phyloP scores from a whole-genome alignment of 371 early-diverging fungal genomes.

The Actinomortierella wolfii region DNA sequence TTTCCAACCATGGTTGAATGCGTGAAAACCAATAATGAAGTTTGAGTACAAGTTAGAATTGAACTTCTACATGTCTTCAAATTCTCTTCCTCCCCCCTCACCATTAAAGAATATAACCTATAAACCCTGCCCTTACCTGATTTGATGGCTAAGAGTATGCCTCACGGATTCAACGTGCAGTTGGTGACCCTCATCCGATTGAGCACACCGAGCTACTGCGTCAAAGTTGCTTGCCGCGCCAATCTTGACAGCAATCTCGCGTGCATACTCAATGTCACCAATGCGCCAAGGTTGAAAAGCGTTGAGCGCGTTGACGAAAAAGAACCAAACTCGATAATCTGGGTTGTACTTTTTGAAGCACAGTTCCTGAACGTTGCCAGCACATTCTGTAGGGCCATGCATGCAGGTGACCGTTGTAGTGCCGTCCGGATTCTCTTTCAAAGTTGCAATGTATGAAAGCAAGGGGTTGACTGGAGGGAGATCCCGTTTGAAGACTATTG shows the following conservation, averaged over 20 bases:
- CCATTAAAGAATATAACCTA: no score
- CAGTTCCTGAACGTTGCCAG: constrained; percentile 55
- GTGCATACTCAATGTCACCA: constrained; percentile 25
- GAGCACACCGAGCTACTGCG: no score
- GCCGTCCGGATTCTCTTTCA: constrained; percentile 5
- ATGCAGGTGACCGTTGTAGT: constrained; percentile 35
- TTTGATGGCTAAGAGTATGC: no score
- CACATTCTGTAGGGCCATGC: constrained; percentile 54
- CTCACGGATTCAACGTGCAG: no score
- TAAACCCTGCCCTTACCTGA: no score
- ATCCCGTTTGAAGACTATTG: constrained; percentile 11
- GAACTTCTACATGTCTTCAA: not conserved
- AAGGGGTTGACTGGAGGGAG: constrained; percentile 10
- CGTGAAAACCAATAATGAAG: not conserved
- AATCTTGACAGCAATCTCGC: constrained; percentile 19
- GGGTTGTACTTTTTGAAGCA: constrained; percentile 52
- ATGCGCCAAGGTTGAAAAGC: constrained; percentile 18
- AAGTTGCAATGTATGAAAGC: constrained; percentile 28
- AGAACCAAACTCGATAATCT: constrained; percentile 43
- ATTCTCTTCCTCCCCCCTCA: not conserved
- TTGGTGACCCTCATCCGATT: no score
- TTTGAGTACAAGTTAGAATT: not conserved
- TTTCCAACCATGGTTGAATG: not conserved
- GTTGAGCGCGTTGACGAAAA: constrained; percentile 42
- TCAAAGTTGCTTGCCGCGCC: not conserved